phyloP scores from a whole-genome alignment of 2,329 filamentous ascomycete species.

The Epichloe sylvatica region DNA sequence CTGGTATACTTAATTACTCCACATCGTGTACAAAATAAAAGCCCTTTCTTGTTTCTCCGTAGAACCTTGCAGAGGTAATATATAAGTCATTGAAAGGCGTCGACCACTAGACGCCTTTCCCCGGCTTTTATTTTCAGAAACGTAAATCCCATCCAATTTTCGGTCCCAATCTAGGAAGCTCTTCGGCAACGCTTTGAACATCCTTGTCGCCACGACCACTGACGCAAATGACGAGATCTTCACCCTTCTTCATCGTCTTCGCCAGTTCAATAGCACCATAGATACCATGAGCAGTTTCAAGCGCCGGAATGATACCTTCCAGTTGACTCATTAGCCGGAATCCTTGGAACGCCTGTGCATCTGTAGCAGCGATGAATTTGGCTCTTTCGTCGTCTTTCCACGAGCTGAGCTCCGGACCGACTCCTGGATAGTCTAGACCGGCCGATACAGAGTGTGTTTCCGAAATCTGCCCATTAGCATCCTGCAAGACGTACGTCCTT shows the following conservation, averaged over 20 bases:
- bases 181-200: slow-evolving; percentile 93
- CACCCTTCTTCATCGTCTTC: slow-evolving; percentile 76
- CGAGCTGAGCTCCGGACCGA: slow-evolving; percentile 76
- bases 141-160: slow-evolving; percentile 65
- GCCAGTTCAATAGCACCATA: slow-evolving; percentile 80
- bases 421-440: slow-evolving; percentile 91
- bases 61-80: slow-evolving; percentile 2
- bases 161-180: slow-evolving; percentile 76
- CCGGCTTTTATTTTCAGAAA: slow-evolving; percentile 28
- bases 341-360: slow-evolving; percentile 75
- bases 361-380: slow-evolving; percentile 80
- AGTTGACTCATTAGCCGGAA: slow-evolving; percentile 75
- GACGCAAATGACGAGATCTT: slow-evolving; percentile 88
- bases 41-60: background rate
- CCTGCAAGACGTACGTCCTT: slow-evolving; percentile 87
- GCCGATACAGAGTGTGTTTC: slow-evolving; percentile 96
- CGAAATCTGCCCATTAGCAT: slow-evolving; percentile 80
- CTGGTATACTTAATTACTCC: background rate
- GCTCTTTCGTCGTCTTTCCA: slow-evolving; percentile 90
- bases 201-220: slow-evolving; percentile 95
- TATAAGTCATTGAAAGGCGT: too few relatives aligned
- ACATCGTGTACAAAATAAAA: background rate
- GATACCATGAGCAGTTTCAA: slow-evolving; percentile 88
- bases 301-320: slow-evolving; percentile 91
- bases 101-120: background rate